phyloP scores from a whole-genome alignment of 345 rosid species.

The Gossypium thurberi region DNA sequence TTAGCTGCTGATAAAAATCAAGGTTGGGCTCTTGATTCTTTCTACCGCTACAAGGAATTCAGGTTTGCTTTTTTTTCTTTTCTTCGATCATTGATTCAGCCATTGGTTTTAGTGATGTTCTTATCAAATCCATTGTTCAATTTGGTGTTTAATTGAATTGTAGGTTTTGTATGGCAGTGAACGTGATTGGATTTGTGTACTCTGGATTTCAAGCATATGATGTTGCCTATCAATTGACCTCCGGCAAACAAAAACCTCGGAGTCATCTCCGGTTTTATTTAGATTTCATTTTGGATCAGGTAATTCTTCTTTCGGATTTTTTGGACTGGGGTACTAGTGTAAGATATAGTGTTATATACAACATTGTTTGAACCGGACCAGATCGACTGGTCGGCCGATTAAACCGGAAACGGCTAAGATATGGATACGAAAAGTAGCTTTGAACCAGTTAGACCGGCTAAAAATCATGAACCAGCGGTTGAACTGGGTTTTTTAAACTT shows the following conservation, averaged over 20 bases:
- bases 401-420: too few species aligned
- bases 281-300: conserved; percentile 80
- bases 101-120: not conserved
- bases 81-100: not conserved
- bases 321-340: not conserved
- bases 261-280: conserved; percentile 45
- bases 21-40: conserved; percentile 92
- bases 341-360: too few species aligned
- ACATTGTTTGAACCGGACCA: too few species aligned
- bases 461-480: too few species aligned
- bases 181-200: conserved; percentile 67
- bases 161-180: conserved; percentile 75
- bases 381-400: too few species aligned
- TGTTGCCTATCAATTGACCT: conserved; percentile 42
- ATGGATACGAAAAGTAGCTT: too few species aligned
- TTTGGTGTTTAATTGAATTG: conserved; percentile 11
- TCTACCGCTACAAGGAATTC: conserved; percentile 74
- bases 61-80: conserved; percentile 38
- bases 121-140: not conserved
- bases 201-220: conserved; percentile 61
- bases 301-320: conserved; percentile 17
- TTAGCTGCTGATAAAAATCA: conserved; percentile 76
- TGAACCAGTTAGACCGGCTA: too few species aligned
- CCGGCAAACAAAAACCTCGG: conserved; percentile 33
- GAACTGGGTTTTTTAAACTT: too few species aligned